These are phyloP conservation scores for Berberis vulgaris DNA, from an alignment of 164 flowering plant species.

Conservation along the genomic window DNA sequence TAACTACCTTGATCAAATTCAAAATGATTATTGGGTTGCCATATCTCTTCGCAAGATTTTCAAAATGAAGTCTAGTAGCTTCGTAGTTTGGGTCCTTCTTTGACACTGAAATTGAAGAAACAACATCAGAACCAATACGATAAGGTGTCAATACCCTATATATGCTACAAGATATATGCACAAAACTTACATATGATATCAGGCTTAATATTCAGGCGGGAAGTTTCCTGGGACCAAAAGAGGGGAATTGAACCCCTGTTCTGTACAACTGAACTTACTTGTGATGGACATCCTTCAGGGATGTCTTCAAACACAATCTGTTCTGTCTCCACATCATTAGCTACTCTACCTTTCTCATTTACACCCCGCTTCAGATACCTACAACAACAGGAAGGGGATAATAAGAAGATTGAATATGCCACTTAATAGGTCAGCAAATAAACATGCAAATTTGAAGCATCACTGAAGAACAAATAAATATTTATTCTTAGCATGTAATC, in stretches of 20 bases:
- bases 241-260: slow-evolving; percentile 96
- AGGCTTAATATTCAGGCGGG: slow-evolving; percentile 77
- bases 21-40: slow-evolving; percentile 83
- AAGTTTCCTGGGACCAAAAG: slow-evolving; percentile 98
- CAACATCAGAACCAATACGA: slow-evolving; percentile 9
- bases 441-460: too few relatives aligned
- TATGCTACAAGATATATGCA: neutral
- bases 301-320: slow-evolving; percentile 83
- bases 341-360: slow-evolving; percentile 88
- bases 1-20: slow-evolving; percentile 83
- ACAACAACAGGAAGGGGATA: slow-evolving; percentile 4
- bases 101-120: slow-evolving; percentile 46
- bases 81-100: slow-evolving; percentile 65
- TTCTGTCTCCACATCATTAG: slow-evolving; percentile 99
- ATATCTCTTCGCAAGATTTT: slow-evolving; percentile 85
- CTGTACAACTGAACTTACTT: slow-evolving; percentile 87
- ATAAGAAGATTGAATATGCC: slow-evolving; percentile 2
- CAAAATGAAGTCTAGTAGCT: slow-evolving; percentile 88
- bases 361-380: slow-evolving; percentile 97
- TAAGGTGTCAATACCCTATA: neutral
- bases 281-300: slow-evolving; percentile 45
- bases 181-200: slow-evolving; percentile 64
- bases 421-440: neutral
- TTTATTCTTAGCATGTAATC: too few relatives aligned
- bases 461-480: too few relatives aligned